Base-by-base conservation (phyloP, 2,329 filamentous ascomycete species). In the Apiospora pterosperma region DNA sequence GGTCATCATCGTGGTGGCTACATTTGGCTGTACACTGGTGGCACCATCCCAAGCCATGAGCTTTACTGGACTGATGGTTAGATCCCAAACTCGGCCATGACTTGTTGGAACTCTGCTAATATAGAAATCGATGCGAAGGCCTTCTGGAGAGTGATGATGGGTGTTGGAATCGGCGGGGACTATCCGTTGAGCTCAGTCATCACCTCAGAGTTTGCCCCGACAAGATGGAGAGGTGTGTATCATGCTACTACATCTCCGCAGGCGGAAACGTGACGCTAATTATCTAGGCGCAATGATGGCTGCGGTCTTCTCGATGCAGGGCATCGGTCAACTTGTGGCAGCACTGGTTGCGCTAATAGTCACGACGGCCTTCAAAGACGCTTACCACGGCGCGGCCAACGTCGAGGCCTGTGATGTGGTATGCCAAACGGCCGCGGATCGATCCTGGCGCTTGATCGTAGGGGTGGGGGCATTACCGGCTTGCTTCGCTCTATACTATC, bases 251-350 rank as follows among this genome's bases (percentile, higher is more conserved):
- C 48, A 34, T 55, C 0, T 11, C 28, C 19, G 7, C 28, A 12
- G 28, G 16, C 19, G 48, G 16, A n/a, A 55, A 31, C 48, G n/a
- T 34, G 28, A 4, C 16, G 19, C 48, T 55, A 12, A 55, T 28
- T 55, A n/a, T 19, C 8, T 34, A 55, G 48, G 48, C 16, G 90
- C 89, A 65, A 95, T 96, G 90, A 91, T 96, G 82, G 90, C 89
- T 12, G 85, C 90, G 19, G 91, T 95, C 60, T 96, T 96, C 73
- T 91, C 90, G 41, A 94, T 94, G 91, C 92, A 96, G 72, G 91
- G 91, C 59, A 81, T 93, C 31, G 92, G 92, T n/a, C 91, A 95
- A 72, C 87, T 95, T 62, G 81, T 82, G 23, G 90, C 90, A 14
- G 89, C 90, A 31, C 80, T 93, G 6, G 84, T 94, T 23, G 87